phyloP scores from a whole-genome alignment of 768 basidiomycete genomes.

The Suillus subaureus region DNA sequence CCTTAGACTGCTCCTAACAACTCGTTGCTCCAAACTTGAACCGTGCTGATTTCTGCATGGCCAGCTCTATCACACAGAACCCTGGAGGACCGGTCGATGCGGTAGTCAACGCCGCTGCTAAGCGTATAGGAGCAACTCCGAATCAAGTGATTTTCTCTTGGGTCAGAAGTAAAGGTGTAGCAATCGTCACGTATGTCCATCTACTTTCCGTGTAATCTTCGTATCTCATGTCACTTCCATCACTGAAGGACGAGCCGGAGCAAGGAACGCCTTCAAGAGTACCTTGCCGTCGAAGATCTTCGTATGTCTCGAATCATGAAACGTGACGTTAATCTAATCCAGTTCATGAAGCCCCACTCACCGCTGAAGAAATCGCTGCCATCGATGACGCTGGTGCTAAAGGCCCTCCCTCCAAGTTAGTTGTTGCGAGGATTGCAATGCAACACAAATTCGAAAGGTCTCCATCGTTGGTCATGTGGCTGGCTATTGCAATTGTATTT shows the following conservation, averaged over 20 bases:
- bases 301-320: slow-evolving; percentile 31
- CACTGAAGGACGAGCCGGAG: slow-evolving; percentile 57
- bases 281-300: slow-evolving; percentile 65
- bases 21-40: slow-evolving; percentile 13
- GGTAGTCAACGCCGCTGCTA: slow-evolving; percentile 53
- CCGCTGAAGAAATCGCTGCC: slow-evolving; percentile 56
- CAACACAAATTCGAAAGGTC: not conserved
- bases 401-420: slow-evolving; percentile 43
- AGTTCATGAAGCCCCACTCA: slow-evolving; percentile 46
- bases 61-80: slow-evolving; percentile 56
- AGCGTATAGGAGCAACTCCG: slow-evolving; percentile 52
- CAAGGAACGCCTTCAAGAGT: slow-evolving; percentile 63
- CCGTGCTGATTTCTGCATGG: not conserved
- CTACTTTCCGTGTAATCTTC: not conserved
- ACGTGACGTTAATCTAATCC: not conserved
- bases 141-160: slow-evolving; percentile 72
- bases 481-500: not conserved
- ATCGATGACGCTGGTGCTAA: slow-evolving; percentile 65
- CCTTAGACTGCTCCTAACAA: slow-evolving; percentile 32
- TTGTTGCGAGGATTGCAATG: not conserved
- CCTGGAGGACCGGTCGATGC: slow-evolving; percentile 69
- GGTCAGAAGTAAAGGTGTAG: slow-evolving; percentile 66
- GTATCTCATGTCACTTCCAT: slow-evolving; percentile 7
- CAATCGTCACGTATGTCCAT: slow-evolving; percentile 59
- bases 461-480: not conserved